These are phyloP conservation scores for Mycosphaerella sp. DNA, from an alignment of 2,329 filamentous ascomycete genomes.

Conservation along the genomic window DNA sequence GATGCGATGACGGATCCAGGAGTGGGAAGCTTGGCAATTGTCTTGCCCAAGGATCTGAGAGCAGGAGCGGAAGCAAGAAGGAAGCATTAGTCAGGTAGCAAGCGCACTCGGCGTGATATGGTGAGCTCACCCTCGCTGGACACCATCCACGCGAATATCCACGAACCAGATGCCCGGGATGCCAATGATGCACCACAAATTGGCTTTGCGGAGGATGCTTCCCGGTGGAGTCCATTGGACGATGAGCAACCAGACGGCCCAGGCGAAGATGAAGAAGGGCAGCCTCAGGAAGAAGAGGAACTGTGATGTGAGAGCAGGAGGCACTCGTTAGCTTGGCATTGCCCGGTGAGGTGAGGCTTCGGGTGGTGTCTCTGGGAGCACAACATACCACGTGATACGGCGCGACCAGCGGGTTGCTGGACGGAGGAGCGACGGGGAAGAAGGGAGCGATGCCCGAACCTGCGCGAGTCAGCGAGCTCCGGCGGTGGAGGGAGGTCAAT, in stretches of 20 bases:
- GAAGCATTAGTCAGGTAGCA: constrained; percentile 10
- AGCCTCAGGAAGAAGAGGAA: constrained; percentile 76
- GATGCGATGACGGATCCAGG: constrained; percentile 77
- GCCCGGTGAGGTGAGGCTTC: background rate
- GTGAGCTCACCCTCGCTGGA: constrained; percentile 67
- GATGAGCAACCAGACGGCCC: constrained; percentile 30
- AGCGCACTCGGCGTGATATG: constrained; percentile 8
- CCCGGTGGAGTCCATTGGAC: constrained; percentile 69
- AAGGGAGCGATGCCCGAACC: constrained; percentile 96
- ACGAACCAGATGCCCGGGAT: constrained; percentile 97
- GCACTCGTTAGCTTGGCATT: background rate
- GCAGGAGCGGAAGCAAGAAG: too few relatives aligned
- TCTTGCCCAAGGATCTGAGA: constrained; percentile 59
- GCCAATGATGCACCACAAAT: constrained; percentile 79
- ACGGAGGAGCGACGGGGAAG: constrained; percentile 67
- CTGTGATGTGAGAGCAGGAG: constrained; percentile 34
- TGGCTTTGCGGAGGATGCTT: constrained; percentile 66
- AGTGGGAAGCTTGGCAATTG: constrained; percentile 65
- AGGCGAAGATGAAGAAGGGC: constrained; percentile 64
- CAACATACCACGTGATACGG: constrained; percentile 29
- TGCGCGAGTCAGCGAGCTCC: constrained; percentile 37
- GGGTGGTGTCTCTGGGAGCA: background rate
- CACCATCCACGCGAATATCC: constrained; percentile 94
- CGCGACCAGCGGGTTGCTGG: constrained; percentile 56
- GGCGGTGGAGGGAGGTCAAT: too few relatives aligned